Conservation (phyloP, 768 basidiomycete species). For the Boletus speciosus region DNA sequence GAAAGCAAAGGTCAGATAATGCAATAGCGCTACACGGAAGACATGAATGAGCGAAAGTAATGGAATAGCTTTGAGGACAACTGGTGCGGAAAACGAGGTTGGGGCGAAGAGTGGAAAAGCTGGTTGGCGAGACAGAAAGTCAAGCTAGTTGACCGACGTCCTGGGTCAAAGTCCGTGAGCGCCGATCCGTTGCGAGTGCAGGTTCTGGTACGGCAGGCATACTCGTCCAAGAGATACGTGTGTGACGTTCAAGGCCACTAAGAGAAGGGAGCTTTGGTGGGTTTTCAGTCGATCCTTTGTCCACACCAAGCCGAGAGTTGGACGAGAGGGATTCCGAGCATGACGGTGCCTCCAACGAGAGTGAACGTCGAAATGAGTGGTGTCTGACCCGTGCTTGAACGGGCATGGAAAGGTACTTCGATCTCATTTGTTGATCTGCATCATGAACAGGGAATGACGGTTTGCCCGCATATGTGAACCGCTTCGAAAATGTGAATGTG, state of each 20-base stretch:
- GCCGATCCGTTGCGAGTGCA: not conserved
- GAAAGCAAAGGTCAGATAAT: not conserved
- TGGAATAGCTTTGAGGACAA: not conserved
- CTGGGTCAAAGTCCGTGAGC: not conserved
- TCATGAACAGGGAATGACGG: not conserved
- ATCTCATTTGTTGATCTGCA: not conserved
- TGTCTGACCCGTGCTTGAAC: not conserved
- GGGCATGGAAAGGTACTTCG: not conserved
- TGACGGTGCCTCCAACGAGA: not conserved
- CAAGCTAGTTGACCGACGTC: not conserved
- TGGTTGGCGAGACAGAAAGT: not conserved
- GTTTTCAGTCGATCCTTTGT: not conserved
- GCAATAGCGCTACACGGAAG: not conserved
- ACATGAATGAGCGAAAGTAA: not conserved
- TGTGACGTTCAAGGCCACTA: not conserved
- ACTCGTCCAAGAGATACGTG: not conserved
- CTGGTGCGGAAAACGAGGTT: no score
- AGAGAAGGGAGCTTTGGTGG: not conserved
- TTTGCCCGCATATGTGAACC: not conserved
- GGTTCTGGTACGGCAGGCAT: not conserved
- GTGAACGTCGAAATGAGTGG: not conserved
- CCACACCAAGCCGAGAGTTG: not conserved
- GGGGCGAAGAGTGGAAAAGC: no score
- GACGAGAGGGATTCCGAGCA: not conserved
- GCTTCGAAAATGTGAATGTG: not conserved